These are phyloP conservation scores for Volvox reticuliferus DNA, from an alignment of 139 green algal species.

Conservation along the genomic window DNA sequence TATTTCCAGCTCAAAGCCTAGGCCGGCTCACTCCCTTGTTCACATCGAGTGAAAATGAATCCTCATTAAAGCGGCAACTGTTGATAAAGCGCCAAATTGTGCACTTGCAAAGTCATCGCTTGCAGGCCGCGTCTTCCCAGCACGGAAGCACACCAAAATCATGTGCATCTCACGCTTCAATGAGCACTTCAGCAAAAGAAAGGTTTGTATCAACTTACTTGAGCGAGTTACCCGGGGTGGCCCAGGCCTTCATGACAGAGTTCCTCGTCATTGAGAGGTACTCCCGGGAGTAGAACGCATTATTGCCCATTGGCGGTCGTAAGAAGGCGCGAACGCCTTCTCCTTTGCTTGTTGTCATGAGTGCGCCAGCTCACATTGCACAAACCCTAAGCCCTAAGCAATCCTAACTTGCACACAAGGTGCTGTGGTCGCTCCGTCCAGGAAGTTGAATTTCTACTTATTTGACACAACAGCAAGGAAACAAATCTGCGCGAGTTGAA, in stretches of 20 bases:
- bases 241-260: not conserved
- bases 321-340: constrained; percentile 5
- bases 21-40: no score
- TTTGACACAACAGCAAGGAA: not conserved
- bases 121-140: not conserved
- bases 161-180: not conserved
- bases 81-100: not conserved
- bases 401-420: not conserved
- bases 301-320: constrained; percentile 8
- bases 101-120: not conserved
- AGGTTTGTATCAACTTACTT: constrained; percentile 4
- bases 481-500: not conserved
- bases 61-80: not conserved
- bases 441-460: not conserved
- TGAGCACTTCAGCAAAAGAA: not conserved
- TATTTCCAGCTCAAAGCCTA: not conserved
- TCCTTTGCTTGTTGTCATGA: constrained; percentile 5
- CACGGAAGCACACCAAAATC: not conserved
- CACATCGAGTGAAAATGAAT: no score
- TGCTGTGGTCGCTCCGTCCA: not conserved
- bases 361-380: not conserved
- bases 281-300: not conserved
- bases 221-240: not conserved
- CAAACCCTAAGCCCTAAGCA: constrained; percentile 6
- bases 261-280: not conserved